Conservation (phyloP, 2,329 filamentous ascomycete genomes). For the Hypocrella siamensis region DNA sequence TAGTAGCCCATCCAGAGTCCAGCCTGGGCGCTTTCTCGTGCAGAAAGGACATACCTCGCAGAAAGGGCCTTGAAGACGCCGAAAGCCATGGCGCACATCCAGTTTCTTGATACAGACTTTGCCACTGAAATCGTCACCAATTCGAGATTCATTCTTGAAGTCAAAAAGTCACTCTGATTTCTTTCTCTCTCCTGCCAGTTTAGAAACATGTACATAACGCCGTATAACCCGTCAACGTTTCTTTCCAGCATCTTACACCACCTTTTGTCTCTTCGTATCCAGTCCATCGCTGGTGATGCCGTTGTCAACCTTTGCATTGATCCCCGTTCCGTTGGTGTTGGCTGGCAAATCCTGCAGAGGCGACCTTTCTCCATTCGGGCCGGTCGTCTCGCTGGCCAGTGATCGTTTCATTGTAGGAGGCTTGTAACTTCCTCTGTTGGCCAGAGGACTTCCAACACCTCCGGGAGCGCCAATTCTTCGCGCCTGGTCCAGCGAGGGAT, state of each 20-base stretch:
- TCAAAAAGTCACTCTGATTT: too few species aligned
- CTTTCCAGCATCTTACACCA: neutral
- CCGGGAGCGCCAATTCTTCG: conserved; percentile 45
- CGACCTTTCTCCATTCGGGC: conserved; percentile 16
- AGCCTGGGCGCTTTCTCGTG: too few species aligned
- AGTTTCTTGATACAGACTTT: too few species aligned
- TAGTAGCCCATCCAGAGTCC: too few species aligned
- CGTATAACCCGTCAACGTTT: neutral
- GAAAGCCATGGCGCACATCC: too few species aligned
- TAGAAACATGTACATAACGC: conserved; percentile 2
- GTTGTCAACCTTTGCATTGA: conserved; percentile 2
- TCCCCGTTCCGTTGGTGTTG: conserved; percentile 19
- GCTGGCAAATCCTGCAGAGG: conserved; percentile 35
- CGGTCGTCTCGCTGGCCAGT: conserved; percentile 13
- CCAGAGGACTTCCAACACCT: conserved; percentile 36
- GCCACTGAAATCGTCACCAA: too few species aligned
- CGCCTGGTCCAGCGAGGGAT: conserved; percentile 36
- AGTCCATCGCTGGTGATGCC: conserved; percentile 10
- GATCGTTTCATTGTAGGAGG: conserved; percentile 44
- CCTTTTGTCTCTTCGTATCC: conserved; percentile 39
- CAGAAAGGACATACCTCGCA: too few species aligned
- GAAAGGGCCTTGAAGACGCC: too few species aligned
- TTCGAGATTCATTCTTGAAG: too few species aligned
- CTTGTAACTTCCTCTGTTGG: conserved; percentile 41
- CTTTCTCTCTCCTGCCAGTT: neutral